Conservation (phyloP, 805 yeast species). For the Myxozyma udenii region DNA sequence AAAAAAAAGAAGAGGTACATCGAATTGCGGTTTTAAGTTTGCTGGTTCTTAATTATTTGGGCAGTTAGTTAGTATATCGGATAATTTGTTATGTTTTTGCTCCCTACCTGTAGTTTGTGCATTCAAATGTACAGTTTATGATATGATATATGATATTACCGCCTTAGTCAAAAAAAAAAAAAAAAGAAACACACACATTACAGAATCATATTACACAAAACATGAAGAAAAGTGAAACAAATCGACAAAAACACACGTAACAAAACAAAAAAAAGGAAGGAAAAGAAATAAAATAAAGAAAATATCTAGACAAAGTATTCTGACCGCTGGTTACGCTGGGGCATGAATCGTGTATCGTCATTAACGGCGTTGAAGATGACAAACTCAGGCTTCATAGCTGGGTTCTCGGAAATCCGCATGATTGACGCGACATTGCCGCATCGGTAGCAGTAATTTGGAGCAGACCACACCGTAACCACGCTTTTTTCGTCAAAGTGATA, state of each 20-base stretch:
- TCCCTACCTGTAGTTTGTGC: too few species aligned
- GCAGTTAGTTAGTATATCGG: not conserved
- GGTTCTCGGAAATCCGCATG: constrained; percentile 85
- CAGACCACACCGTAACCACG: constrained; percentile 97
- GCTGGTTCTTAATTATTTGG: too few species aligned
- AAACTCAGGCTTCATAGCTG: constrained; percentile 70
- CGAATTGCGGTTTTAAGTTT: not conserved
- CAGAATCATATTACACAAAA: not conserved
- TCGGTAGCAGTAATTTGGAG: constrained; percentile 94
- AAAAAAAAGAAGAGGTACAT: too few species aligned
- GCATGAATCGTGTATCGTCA: constrained; percentile 48
- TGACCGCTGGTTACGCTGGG: constrained; percentile 40
- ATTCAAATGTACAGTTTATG: too few species aligned
- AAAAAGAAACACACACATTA: not conserved
- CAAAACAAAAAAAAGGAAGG: not conserved
- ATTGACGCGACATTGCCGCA: constrained; percentile 99
- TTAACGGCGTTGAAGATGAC: constrained; percentile 94
- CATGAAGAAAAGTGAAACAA: not conserved
- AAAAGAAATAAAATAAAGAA: not conserved
- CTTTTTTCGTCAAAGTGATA: constrained; percentile 95
- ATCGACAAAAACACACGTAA: not conserved
- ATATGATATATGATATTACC: too few species aligned
- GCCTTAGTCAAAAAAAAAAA: too few species aligned
- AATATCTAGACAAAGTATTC: constrained; percentile 38
- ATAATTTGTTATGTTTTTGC: not conserved